phyloP scores from a whole-genome alignment of 805 yeast genomes.

The Pichia rugopelliculosa region DNA sequence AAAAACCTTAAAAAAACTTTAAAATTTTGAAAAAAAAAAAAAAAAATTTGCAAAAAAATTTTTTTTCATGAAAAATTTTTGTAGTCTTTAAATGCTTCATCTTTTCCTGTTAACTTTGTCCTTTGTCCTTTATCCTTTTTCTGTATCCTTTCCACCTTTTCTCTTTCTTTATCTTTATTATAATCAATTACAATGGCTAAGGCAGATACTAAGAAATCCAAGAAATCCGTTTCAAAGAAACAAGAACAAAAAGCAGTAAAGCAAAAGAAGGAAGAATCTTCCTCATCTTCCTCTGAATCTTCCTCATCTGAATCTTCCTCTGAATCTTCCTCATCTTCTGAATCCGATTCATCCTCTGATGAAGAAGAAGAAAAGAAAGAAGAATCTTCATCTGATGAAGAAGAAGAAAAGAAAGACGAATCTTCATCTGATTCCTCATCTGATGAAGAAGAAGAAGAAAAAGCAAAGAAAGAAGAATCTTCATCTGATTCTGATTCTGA shows the following conservation, averaged over 20 bases:
- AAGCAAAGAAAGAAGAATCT: conserved; percentile 5
- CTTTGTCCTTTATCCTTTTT: background rate
- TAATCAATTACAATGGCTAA: conserved; percentile 22
- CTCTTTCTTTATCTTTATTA: background rate
- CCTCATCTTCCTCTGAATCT: conserved; percentile 19
- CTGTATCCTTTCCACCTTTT: background rate
- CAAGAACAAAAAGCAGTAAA: conserved; percentile 19
- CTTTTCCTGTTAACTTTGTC: background rate
- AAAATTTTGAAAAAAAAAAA: too few species aligned
- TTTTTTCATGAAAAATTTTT: conserved; percentile 2
- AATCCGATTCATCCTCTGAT: conserved; percentile 22
- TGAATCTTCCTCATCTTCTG: conserved; percentile 20
- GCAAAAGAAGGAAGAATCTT: conserved; percentile 20
- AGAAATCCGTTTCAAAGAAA: conserved; percentile 20
- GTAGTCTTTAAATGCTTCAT: background rate
- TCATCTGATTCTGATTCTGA: conserved; percentile 14
- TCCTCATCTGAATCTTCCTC: conserved; percentile 13
- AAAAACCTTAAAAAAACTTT: too few species aligned
- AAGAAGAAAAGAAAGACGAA: conserved; percentile 12
- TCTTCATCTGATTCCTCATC: conserved; percentile 21
- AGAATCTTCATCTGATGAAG: conserved; percentile 13
- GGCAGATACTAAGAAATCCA: conserved; percentile 22
- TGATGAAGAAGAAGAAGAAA: conserved; percentile 24
- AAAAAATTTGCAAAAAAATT: too few species aligned
- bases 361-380: conserved; percentile 16